Conservation (phyloP, 176 grass and related monocot genomes). For the Aegilops speltoides region DNA sequence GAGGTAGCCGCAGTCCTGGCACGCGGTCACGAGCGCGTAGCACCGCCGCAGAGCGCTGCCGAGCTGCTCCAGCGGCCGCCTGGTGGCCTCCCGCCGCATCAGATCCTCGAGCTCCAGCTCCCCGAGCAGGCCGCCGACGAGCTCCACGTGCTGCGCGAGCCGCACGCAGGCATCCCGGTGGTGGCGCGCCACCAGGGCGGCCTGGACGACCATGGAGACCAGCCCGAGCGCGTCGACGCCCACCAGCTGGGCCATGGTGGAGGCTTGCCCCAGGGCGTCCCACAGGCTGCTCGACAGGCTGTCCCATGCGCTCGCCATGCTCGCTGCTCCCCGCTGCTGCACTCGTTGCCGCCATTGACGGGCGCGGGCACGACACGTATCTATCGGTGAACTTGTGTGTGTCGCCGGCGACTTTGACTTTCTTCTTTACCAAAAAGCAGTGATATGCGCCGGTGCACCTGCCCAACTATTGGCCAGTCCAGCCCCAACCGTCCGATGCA, state of each 20-base stretch:
- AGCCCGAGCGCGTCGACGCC: conserved; percentile 47
- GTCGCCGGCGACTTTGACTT: background rate
- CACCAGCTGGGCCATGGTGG: conserved; percentile 38
- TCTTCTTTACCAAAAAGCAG: too few relatives aligned
- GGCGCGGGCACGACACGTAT: background rate
- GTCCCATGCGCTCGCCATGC: background rate
- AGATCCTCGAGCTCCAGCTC: conserved; percentile 52
- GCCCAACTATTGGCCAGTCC: too few relatives aligned
- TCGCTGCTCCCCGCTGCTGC: background rate
- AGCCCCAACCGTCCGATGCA: too few relatives aligned
- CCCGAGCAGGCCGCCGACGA: conserved; percentile 45
- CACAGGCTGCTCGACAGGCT: background rate
- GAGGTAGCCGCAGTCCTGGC: conserved; percentile 50
- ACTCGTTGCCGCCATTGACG: conserved; percentile 4
- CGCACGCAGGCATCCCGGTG: conserved; percentile 48
- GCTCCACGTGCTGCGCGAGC: conserved; percentile 51
- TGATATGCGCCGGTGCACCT: too few relatives aligned
- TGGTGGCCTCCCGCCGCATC: conserved; percentile 37
- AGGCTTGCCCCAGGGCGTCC: conserved; percentile 20
- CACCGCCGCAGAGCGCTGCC: too few relatives aligned
- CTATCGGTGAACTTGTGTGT: background rate
- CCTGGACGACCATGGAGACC: conserved; percentile 33
- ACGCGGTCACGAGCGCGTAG: conserved; percentile 44
- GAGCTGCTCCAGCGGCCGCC: conserved; percentile 51
- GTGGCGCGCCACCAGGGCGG: conserved; percentile 47